Evolutionary conservation across 2,329 filamentous ascomycete species (phyloP).

Genomic region (Anthostomella pinea): DNA sequence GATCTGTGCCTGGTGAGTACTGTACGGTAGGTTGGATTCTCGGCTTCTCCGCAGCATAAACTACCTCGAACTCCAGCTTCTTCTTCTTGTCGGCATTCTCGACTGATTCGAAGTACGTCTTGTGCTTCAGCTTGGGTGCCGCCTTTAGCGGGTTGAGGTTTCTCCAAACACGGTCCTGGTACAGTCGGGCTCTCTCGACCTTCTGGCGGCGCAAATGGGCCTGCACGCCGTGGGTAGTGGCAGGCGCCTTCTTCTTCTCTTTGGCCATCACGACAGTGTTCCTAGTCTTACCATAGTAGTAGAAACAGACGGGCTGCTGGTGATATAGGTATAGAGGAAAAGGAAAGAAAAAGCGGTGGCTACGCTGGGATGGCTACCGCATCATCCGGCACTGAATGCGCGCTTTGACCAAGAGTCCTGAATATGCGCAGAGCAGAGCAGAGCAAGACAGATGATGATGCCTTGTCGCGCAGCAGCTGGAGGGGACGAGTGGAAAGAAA

Average conservation of each 20-base stretch:
- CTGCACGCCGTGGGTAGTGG: constrained; percentile 22
- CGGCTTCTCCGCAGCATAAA: constrained; percentile 7
- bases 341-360: constrained; percentile 12
- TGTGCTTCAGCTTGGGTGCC: constrained; percentile 51
- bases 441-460: constrained; percentile 12
- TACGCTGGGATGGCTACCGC: constrained; percentile 27
- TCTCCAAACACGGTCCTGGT: constrained; percentile 27
- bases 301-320: constrained; percentile 18
- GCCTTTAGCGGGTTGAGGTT: constrained; percentile 31
- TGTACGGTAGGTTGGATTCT: constrained; percentile 1
- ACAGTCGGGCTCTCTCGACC: constrained; percentile 26
- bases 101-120: constrained; percentile 62
- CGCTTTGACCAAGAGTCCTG: constrained; percentile 20
- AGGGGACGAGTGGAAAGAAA: constrained; percentile 12
- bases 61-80: constrained; percentile 62
- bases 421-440: constrained; percentile 14
- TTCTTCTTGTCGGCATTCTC: constrained; percentile 64
- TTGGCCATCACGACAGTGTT: constrained; percentile 30
- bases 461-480: constrained; percentile 16
- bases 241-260: constrained; percentile 32
- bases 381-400: constrained; percentile 23
- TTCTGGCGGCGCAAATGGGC: constrained; percentile 29
- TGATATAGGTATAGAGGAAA: constrained; percentile 19
- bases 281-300: constrained; percentile 34
- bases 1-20: constrained; percentile 40